These are phyloP conservation scores for Cryptococcus hybrid DNA, from an alignment of 1,284 basidiomycete genomes.

Conservation along the genomic window DNA sequence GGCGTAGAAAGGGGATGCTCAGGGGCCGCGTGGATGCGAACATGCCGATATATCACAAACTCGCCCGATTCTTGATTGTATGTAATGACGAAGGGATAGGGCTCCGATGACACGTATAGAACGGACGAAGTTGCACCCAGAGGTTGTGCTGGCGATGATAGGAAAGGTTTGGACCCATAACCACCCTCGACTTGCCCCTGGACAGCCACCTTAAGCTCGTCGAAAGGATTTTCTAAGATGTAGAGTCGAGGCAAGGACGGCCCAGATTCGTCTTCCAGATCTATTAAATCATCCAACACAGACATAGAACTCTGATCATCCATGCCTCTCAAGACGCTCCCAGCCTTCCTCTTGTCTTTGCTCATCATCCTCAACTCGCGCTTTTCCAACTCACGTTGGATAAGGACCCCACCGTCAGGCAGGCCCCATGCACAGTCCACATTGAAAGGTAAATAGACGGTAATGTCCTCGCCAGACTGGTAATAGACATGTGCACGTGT, in stretches of 20 bases:
- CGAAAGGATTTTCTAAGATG: constrained; percentile 68
- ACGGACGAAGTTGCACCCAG: constrained; percentile 14
- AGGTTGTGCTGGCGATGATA: constrained; percentile 17
- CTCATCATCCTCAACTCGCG: constrained; percentile 19
- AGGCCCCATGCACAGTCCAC: constrained; percentile 76
- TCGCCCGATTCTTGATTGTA: constrained; percentile 26
- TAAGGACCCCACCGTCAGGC: constrained; percentile 46
- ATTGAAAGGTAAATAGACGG: constrained; percentile 76
- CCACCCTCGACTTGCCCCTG: constrained; percentile 23
- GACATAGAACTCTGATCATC: constrained; percentile 28
- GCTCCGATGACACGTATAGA: constrained; percentile 26
- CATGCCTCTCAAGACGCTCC: constrained; percentile 15
- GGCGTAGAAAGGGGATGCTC: constrained; percentile 4
- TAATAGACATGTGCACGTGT: constrained; percentile 71
- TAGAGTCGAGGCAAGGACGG: constrained; percentile 71
- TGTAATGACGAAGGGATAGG: constrained; percentile 33
- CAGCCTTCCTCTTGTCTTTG: constrained; percentile 6
- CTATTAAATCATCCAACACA: constrained; percentile 58
- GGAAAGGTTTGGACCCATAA: background rate
- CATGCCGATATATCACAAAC: constrained; percentile 38
- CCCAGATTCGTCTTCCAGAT: constrained; percentile 62
- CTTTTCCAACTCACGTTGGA: constrained; percentile 62
- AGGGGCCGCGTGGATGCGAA: constrained; percentile 4
- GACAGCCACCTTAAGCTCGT: constrained; percentile 66
- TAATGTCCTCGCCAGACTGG: constrained; percentile 69